These are phyloP conservation scores for Lobosporangium transversale DNA, from an alignment of 192 early-diverging fungal genomes.

Conservation along the genomic window DNA sequence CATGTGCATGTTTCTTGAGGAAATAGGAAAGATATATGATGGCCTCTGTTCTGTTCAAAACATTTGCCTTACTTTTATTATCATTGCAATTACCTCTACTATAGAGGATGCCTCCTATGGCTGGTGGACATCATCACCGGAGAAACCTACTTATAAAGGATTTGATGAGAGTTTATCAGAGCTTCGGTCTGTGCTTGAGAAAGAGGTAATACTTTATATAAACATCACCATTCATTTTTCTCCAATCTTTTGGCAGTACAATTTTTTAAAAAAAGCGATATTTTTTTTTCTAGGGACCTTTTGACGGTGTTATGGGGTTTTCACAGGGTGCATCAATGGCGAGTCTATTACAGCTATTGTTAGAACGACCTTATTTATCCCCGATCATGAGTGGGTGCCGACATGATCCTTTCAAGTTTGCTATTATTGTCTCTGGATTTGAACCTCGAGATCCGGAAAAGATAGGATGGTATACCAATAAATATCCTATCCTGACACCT, in stretches of 20 bases:
- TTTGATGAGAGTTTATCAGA: slow-evolving; percentile 56
- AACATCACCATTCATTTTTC: not conserved
- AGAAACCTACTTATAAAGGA: slow-evolving; percentile 47
- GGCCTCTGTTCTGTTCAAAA: no score
- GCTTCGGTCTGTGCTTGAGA: slow-evolving; percentile 54
- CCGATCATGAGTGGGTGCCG: slow-evolving; percentile 19
- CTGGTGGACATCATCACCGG: slow-evolving; percentile 58
- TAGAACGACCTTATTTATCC: slow-evolving; percentile 56
- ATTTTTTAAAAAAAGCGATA: no score
- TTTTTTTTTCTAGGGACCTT: slow-evolving; percentile 62
- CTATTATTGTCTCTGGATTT: slow-evolving; percentile 61
- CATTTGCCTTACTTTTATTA: no score
- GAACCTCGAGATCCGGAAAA: slow-evolving; percentile 36
- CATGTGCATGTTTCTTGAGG: no score
- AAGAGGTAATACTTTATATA: slow-evolving; percentile 35
- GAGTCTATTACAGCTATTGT: slow-evolving; percentile 50
- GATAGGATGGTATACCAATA: slow-evolving; percentile 35
- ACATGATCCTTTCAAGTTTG: slow-evolving; percentile 58
- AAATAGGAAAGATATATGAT: no score
- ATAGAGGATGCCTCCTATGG: slow-evolving; percentile 52
- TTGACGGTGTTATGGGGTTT: slow-evolving; percentile 67
- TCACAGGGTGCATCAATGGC: slow-evolving; percentile 66
- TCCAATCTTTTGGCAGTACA: not conserved
- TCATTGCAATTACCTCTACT: no score
- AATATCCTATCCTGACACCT: slow-evolving; percentile 15